Conservation (phyloP, 2,329 filamentous ascomycete genomes). For the Botrytis fragariae region DNA sequence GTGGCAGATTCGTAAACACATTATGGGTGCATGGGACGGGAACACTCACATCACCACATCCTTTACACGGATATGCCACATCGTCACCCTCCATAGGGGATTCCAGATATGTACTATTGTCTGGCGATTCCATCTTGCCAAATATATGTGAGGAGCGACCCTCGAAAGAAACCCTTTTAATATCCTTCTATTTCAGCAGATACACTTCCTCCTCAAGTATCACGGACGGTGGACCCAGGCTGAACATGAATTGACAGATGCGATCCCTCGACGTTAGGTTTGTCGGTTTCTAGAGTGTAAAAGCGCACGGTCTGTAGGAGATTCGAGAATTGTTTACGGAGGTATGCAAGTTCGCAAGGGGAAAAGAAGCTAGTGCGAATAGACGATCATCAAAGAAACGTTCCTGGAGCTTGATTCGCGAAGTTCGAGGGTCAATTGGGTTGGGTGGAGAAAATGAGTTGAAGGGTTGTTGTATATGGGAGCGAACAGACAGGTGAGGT, state of each 20-base stretch:
- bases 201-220: conserved; percentile 32
- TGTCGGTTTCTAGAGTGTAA: conserved; percentile 12
- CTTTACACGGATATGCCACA: conserved; percentile 81
- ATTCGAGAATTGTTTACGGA: conserved; percentile 19
- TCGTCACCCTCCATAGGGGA: conserved; percentile 68
- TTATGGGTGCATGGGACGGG: conserved; percentile 19
- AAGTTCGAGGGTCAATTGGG: conserved; percentile 1
- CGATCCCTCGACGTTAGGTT: conserved; percentile 28
- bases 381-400: conserved; percentile 16
- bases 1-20: conserved; percentile 21
- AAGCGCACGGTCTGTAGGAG: conserved; percentile 17
- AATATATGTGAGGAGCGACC: conserved; percentile 20
- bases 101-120: conserved; percentile 48
- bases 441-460: conserved; percentile 14
- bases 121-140: conserved; percentile 52
- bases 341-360: conserved; percentile 17
- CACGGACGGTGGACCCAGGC: conserved; percentile 23
- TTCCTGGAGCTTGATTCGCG: conserved; percentile 15
- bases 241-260: conserved; percentile 34
- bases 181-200: conserved; percentile 26
- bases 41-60: conserved; percentile 77
- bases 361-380: conserved; percentile 16
- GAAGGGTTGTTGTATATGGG: neutral
- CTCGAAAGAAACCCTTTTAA: conserved; percentile 21
- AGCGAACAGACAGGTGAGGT: neutral